Evolutionary conservation across 164 flowering plant genomes (phyloP), one percentile per base, ranked within the genome.

Genomic region (Vitis cinerea): DNA sequence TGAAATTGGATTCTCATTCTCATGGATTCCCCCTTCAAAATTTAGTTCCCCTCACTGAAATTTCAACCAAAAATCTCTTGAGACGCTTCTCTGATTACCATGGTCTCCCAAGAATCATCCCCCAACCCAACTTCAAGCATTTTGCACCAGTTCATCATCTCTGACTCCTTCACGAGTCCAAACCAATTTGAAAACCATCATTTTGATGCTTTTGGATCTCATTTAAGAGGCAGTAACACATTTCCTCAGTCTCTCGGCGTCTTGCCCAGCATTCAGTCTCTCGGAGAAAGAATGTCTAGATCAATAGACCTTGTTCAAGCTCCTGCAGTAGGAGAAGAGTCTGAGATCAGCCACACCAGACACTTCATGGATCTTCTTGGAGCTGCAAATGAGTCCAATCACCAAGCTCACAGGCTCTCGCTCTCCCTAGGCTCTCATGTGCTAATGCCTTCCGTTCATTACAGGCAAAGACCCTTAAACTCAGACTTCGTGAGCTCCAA

Each of bases 321-420:
- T 49, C 75, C 76, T 48, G 50, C 71, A 10, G 15, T 67, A 2
- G 62, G 77, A 1, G 82, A 80, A 53, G 81, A 78, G 59, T 62
- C 84, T 37, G 73, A 77, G 52, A 79, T 74, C 51, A 74, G 69
- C 70, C 79, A 78, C 55, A 77, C 76, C 50, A 82, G 88, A 63
- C 86, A 84, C 64, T 57, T 88, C 8, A 82, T 88, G 83, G 87
- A 87, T 77, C 88, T 83, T 67, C 80, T 85, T 68, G 86, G 85
- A 74, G 76, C 85, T 14, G 55, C 85, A 53, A 81, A 73, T 50
- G 90, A 85, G 60, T 70, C 58, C 37, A 63, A 60, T 54, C 61
- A 55, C 67, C 84, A 64, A 4, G 55, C 73, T 1, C 84, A 81
- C 50, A 61, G 83, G 67, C 89, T 84, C 30, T 81, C 89, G 0